Evolutionary conservation across 225 moss, liverwort and hornwort species (phyloP).

Genomic region (Climacium dendroides): DNA sequence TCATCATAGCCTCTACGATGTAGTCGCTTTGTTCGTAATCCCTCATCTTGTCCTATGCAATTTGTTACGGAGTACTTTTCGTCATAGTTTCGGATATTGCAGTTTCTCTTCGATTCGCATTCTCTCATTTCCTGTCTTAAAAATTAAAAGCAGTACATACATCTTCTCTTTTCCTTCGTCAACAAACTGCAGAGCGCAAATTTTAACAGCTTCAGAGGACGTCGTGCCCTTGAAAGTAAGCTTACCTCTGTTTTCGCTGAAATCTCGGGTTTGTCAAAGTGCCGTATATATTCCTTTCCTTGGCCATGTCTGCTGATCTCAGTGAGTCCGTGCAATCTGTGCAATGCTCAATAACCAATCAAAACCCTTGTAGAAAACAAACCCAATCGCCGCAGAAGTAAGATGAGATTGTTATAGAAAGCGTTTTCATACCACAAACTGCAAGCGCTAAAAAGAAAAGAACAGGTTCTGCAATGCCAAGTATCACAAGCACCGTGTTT

Average conservation of each 20-base stretch:
- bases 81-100: neutral
- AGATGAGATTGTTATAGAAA: neutral
- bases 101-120: neutral
- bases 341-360: neutral
- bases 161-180: neutral
- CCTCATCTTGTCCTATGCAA: neutral
- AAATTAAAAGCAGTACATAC: neutral
- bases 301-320: neutral
- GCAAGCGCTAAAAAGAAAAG: neutral
- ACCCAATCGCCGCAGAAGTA: neutral
- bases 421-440: neutral
- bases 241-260: neutral
- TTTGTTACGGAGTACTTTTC: neutral
- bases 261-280: neutral
- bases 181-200: neutral
- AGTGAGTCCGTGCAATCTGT: neutral
- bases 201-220: neutral
- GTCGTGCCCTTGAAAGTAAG: neutral
- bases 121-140: neutral
- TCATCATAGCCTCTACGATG: neutral
- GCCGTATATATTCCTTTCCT: neutral
- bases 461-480: neutral
- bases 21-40: neutral
- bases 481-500: neutral
- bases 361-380: neutral